A percentile compares a stretch with the other conserved stretches of the same genome.
Conservation (phyloP, 176 grass and related monocot species). For the Cenchrus americanus region DNA sequence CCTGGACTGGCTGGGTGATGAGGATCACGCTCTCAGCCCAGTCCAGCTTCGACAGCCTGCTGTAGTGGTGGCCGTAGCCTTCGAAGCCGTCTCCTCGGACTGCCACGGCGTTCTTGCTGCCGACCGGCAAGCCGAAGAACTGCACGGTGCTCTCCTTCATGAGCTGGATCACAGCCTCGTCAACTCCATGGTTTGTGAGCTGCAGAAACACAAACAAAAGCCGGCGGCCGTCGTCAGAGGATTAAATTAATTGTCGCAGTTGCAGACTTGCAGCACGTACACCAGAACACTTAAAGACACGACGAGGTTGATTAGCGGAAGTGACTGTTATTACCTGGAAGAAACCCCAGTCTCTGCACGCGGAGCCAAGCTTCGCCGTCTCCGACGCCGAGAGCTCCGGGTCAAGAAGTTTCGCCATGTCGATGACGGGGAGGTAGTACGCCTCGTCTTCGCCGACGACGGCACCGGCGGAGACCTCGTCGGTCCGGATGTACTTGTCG, state of each 20-base stretch:
- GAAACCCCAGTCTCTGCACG: constrained; percentile 21
- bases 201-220: too few relatives aligned
- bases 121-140: not conserved
- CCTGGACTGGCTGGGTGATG: not conserved
- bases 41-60: not conserved
- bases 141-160: not conserved
- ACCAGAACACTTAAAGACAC: too few relatives aligned
- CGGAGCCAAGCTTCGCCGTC: constrained; percentile 13
- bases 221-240: too few relatives aligned
- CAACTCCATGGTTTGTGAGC: constrained; percentile 15
- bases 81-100: not conserved
- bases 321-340: not conserved
- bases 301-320: too few relatives aligned
- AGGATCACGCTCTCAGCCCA: constrained; percentile 21
- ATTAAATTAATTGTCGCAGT: too few relatives aligned
- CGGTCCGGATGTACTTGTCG: not conserved
- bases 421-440: constrained; percentile 6
- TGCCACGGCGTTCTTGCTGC: not conserved
- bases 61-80: constrained; percentile 18
- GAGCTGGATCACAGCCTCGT: not conserved
- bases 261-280: too few relatives aligned
- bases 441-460: constrained; percentile 7
- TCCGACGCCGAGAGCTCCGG: not conserved
- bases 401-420: constrained; percentile 24
- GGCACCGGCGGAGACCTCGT: not conserved